Conservation (phyloP, 129 eudicot species). For the Escallonia rubra region DNA sequence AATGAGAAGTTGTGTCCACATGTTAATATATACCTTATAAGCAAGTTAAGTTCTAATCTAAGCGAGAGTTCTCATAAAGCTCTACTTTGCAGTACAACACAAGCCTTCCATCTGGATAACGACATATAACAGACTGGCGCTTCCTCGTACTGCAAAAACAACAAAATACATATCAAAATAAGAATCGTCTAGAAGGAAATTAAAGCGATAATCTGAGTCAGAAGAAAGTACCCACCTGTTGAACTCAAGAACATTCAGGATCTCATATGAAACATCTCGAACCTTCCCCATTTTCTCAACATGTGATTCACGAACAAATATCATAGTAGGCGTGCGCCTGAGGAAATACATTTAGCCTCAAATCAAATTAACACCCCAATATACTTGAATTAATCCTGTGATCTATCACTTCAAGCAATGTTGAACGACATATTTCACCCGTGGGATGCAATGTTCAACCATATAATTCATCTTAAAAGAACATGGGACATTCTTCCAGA, state of each 20-base stretch:
- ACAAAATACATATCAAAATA: constrained; percentile 7
- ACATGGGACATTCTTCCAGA: constrained; percentile 7
- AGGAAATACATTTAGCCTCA: constrained; percentile 7
- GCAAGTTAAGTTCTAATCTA: background rate
- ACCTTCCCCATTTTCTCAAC: constrained; percentile 80
- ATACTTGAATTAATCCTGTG: background rate
- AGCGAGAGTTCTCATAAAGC: constrained; percentile 6
- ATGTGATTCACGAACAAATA: constrained; percentile 88
- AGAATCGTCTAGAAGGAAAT: constrained; percentile 10
- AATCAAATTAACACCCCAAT: background rate
- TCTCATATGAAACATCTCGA: constrained; percentile 72
- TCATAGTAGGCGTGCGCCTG: constrained; percentile 87
- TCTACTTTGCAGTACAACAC: constrained; percentile 87
- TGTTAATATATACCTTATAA: constrained; percentile 15
- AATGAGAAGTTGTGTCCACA: constrained; percentile 22
- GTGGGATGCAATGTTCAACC: background rate
- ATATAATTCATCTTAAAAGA: background rate
- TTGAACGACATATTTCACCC: no score
- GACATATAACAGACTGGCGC: constrained; percentile 95
- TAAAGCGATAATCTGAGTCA: background rate
- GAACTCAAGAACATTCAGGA: constrained; percentile 81
- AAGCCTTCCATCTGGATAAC: constrained; percentile 82
- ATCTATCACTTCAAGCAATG: background rate
- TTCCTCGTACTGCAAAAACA: constrained; percentile 63
- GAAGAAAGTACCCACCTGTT: constrained; percentile 50